Evolutionary conservation across 176 grass and related monocot species (phyloP).

Genomic region (sorghum (Sorghum bicolor)): DNA sequence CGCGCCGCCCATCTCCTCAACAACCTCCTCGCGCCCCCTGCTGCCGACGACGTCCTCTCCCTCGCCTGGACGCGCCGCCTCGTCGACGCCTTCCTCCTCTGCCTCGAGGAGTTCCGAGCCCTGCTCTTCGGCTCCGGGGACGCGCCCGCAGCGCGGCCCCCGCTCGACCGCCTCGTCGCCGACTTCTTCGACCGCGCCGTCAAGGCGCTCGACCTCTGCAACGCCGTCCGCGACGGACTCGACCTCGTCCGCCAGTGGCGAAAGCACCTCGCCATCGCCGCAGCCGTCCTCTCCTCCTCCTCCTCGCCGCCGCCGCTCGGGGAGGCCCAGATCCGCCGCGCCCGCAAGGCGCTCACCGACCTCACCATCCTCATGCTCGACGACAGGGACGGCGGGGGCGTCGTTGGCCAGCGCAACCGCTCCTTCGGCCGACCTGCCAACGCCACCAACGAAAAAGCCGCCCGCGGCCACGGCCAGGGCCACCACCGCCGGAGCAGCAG

Average conservation of each 20-base stretch:
- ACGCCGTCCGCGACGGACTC: slow-evolving; percentile 75
- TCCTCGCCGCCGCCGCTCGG: slow-evolving; percentile 25
- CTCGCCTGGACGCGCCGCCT: slow-evolving; percentile 65
- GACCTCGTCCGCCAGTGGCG: slow-evolving; percentile 75
- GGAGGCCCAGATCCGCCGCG: slow-evolving; percentile 81
- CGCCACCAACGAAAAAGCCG: not conserved
- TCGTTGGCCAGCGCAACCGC: slow-evolving; percentile 59
- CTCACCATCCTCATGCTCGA: slow-evolving; percentile 96
- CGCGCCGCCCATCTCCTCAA: slow-evolving; percentile 37
- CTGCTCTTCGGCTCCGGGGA: slow-evolving; percentile 37
- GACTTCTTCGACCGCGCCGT: slow-evolving; percentile 94
- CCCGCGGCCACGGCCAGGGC: not conserved
- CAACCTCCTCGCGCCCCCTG: slow-evolving; percentile 38
- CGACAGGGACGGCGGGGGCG: slow-evolving; percentile 60
- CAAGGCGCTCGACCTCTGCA: slow-evolving; percentile 97
- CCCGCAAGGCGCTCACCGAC: slow-evolving; percentile 85
- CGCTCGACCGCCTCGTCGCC: slow-evolving; percentile 63
- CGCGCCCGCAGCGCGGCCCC: slow-evolving; percentile 11
- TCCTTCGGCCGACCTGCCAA: slow-evolving; percentile 54
- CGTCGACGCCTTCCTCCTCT: slow-evolving; percentile 69
- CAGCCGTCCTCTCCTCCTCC: slow-evolving; percentile 31
- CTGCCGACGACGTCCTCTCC: slow-evolving; percentile 38
- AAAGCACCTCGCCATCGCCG: slow-evolving; percentile 71
- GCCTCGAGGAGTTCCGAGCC: slow-evolving; percentile 79
- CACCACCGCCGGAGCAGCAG: slow-evolving; percentile 77